Evolutionary conservation across 495 filamentous ascomycete genomes (phyloP).

Genomic region (Trypethelium eluteriae): DNA sequence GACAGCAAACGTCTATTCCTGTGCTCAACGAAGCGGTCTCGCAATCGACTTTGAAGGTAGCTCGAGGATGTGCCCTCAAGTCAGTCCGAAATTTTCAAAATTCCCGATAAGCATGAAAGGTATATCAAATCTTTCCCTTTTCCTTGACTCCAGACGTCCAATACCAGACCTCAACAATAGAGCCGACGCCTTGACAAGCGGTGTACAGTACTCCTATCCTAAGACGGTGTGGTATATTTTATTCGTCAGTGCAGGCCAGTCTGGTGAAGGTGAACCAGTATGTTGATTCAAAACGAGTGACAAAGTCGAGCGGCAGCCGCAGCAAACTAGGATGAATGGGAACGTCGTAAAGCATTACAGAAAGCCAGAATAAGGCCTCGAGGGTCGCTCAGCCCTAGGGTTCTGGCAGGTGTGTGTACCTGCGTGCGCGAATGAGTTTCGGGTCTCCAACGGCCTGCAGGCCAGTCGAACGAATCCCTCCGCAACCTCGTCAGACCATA

Average conservation of each 20-base stretch:
- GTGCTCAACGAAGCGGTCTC: not conserved
- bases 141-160: not conserved
- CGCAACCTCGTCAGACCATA: not conserved
- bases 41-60: not conserved
- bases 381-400: not conserved
- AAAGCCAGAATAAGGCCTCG: not conserved
- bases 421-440: conserved; percentile 5
- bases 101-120: not conserved
- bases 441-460: not conserved
- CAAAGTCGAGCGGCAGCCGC: not conserved
- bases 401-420: not conserved
- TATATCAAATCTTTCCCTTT: not conserved
- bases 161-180: not conserved
- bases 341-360: not conserved
- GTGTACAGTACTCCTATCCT: no score
- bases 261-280: not conserved
- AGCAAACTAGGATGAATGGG: not conserved
- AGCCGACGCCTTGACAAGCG: no score
- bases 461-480: not conserved
- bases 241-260: not conserved
- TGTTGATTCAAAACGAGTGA: not conserved
- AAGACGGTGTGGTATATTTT: no score
- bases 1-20: not conserved
- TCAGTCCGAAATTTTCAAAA: not conserved
- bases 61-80: not conserved